Evolutionary conservation across 2,329 filamentous ascomycete genomes (phyloP), one percentile per base, ranked within the genome.

Genomic region (Bipolaris gigantea): DNA sequence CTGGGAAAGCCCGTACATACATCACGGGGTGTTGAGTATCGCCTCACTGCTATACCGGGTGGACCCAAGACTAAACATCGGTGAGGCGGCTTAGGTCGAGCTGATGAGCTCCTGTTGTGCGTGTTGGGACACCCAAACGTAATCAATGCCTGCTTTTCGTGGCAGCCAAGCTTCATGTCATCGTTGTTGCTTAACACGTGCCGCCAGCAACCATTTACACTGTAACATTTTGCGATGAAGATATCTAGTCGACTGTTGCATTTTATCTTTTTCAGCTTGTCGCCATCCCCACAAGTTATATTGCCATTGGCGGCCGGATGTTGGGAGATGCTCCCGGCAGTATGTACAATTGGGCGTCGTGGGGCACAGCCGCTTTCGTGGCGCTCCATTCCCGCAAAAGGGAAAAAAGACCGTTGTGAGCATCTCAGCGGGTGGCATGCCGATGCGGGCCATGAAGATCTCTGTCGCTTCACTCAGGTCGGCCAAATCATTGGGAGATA

Each of bases 241-340:
- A 10, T 27, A 33, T 16, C 7, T 27, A 33, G 34, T 18, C 33
- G 47, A 40, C 38, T 32, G 32, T 38, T 52, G 48, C 1, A 10
- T 23, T 18, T 48, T 48, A 43, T 5, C 36, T 46, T 36, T 34
- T 48, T 10, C 36, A 30, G 36, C 39, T 33, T 49, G 35, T 48
- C 27, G 46, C 45, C 25, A 48, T 27, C 33, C 27, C 35, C 45
- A 36, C 44, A 49, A 50, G 50, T 45, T 21, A 45, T 35, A 38
- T 47, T 33, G 19, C 27, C 15, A 48, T 47, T 25, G 33, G 42
- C 21, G 47, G 41, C 47, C 47, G 42, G 50, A 59, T 44, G 58
- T 63, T 50, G 49, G 55, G 55, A 50, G 45, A 55, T 59, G 43
- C 48, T 60, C 55, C 59, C 62, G 60, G 61, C 63, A 63, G 51